Evolutionary conservation across 306 rosid species (phyloP).

Genomic region (Inga laurina): DNA sequence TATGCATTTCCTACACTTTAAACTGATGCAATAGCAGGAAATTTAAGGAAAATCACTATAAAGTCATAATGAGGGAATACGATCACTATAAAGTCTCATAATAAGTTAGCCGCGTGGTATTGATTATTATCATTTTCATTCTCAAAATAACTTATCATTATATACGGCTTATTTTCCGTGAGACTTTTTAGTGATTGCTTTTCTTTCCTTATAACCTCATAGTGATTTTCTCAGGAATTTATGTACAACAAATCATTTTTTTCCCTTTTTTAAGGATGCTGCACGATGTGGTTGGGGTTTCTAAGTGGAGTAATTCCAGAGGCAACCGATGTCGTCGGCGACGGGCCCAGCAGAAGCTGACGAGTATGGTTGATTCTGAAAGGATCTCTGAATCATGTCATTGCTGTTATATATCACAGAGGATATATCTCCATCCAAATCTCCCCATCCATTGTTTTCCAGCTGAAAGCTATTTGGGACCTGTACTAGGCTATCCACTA

Average conservation of each 20-base stretch:
- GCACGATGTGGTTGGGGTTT: neutral
- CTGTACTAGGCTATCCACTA: neutral
- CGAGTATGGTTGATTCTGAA: slow-evolving; percentile 35
- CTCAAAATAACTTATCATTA: no score
- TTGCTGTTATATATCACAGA: slow-evolving; percentile 42
- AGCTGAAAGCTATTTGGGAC: slow-evolving; percentile 12
- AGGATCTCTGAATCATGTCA: slow-evolving; percentile 32
- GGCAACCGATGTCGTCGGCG: slow-evolving; percentile 37
- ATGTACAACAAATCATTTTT: neutral
- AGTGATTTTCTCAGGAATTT: no score
- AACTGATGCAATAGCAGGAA: neutral
- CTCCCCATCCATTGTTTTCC: slow-evolving; percentile 34
- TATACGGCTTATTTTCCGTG: no score
- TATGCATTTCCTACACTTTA: neutral
- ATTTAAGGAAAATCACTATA: neutral
- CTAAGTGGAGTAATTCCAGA: slow-evolving; percentile 49
- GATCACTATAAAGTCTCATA: no score
- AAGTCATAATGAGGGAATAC: no score
- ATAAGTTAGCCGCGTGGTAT: no score
- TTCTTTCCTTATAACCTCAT: no score
- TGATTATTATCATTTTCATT: no score
- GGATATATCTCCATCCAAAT: slow-evolving; percentile 46
- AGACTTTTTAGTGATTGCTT: no score
- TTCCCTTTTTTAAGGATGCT: neutral
- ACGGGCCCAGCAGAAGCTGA: slow-evolving; percentile 51